Conservation (phyloP, 768 basidiomycete species). For the Xanthoconium purpureum region DNA sequence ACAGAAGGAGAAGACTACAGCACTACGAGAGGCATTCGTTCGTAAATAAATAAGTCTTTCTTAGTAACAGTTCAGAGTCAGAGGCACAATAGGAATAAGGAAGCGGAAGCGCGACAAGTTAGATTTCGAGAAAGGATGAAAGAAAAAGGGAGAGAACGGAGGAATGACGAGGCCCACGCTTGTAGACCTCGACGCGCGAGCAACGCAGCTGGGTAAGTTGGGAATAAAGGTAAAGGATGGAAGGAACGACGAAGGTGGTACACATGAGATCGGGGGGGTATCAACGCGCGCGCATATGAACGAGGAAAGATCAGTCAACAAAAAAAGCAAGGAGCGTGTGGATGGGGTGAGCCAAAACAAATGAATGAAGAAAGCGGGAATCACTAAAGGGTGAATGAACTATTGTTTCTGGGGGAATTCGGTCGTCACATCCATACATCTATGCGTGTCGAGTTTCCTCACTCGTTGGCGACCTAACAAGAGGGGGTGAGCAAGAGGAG, state of each 20-base stretch:
- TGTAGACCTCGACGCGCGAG: too few relatives aligned
- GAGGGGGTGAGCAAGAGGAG: not conserved
- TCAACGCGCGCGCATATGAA: not conserved
- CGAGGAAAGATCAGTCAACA: not conserved
- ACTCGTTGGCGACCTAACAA: constrained; percentile 20
- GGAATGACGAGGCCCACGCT: too few relatives aligned
- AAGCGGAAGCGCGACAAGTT: not conserved
- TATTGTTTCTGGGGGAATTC: not conserved
- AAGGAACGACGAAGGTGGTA: not conserved
- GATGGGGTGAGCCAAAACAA: too few relatives aligned
- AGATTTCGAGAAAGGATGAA: too few relatives aligned
- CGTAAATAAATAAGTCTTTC: not conserved
- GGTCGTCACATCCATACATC: not conserved
- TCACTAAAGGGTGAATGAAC: too few relatives aligned
- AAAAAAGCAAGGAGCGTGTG: not conserved
- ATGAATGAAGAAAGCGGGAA: not conserved
- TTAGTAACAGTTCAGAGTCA: not conserved
- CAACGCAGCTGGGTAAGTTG: too few relatives aligned
- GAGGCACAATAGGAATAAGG: not conserved
- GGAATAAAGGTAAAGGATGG: too few relatives aligned
- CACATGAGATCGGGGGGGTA: not conserved
- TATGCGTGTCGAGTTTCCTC: not conserved
- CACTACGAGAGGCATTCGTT: not conserved
- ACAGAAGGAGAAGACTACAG: too few relatives aligned
- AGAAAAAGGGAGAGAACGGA: not conserved